A percentile compares a stretch with the other conserved stretches of the same genome.
Evolutionary conservation across 1,284 basidiomycete species (phyloP).

Genomic region (Cryptococcus sp.): DNA sequence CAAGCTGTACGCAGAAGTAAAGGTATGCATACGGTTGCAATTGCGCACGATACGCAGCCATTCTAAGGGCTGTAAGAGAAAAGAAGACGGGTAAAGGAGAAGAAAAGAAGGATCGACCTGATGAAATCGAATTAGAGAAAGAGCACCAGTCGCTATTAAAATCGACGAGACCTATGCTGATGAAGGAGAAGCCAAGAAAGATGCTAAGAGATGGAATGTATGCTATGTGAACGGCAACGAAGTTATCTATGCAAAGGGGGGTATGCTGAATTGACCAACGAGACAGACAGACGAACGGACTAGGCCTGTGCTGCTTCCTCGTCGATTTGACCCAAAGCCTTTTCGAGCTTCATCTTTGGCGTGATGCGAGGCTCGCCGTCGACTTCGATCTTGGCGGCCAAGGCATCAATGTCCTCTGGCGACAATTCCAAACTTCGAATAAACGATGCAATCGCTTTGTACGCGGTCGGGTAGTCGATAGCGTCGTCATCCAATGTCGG

Average conservation of each 20-base stretch:
- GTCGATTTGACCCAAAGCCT: slow-evolving; percentile 39
- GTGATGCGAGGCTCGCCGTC: slow-evolving; percentile 44
- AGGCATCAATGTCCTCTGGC: slow-evolving; percentile 61
- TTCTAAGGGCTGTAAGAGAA: not conserved
- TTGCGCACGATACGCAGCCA: too few relatives aligned
- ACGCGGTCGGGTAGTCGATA: slow-evolving; percentile 85
- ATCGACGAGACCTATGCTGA: not conserved
- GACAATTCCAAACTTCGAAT: slow-evolving; percentile 65
- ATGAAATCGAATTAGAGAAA: not conserved
- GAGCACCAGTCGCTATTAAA: not conserved
- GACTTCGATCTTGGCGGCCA: slow-evolving; percentile 45
- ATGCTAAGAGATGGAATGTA: not conserved
- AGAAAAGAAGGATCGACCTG: not conserved
- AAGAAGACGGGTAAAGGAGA: not conserved
- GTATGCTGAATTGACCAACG: not conserved
- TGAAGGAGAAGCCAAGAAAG: not conserved
- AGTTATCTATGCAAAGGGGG: too few relatives aligned
- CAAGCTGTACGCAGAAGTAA: too few relatives aligned
- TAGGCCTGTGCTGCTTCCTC: slow-evolving; percentile 33
- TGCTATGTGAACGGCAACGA: not conserved
- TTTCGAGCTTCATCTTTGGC: slow-evolving; percentile 45
- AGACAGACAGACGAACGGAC: not conserved
- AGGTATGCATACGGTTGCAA: too few relatives aligned
- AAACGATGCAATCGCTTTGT: slow-evolving; percentile 71
- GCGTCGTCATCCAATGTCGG: slow-evolving; percentile 81